These are phyloP conservation scores for Acacia crassicarpa DNA, from an alignment of 306 rosid species.

Conservation along the genomic window DNA sequence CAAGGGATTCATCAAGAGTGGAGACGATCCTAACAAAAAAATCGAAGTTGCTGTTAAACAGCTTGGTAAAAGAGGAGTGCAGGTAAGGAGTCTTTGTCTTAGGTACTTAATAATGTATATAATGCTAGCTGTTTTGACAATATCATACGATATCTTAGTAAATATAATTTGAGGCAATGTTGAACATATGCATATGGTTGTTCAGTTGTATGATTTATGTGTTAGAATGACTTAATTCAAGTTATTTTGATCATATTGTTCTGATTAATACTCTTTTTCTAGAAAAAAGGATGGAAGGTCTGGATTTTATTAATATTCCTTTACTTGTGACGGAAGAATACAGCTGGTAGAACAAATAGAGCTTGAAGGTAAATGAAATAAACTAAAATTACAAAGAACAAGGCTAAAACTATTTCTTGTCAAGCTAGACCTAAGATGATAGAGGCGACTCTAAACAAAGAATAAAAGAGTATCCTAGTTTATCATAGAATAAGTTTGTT, in stretches of 20 bases:
- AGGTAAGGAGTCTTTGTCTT: slow-evolving; percentile 53
- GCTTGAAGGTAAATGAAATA: background rate
- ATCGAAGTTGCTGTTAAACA: slow-evolving; percentile 89
- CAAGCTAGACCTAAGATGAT: background rate
- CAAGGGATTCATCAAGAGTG: slow-evolving; percentile 61
- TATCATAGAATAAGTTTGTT: slow-evolving; percentile 13
- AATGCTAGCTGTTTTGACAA: slow-evolving; percentile 1
- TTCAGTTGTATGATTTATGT: background rate
- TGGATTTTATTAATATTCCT: background rate
- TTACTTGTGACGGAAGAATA: background rate
- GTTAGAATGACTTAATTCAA: background rate
- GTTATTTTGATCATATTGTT: background rate
- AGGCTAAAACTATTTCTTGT: background rate
- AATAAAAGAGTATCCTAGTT: background rate
- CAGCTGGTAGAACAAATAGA: background rate
- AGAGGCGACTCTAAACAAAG: background rate
- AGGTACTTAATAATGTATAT: background rate
- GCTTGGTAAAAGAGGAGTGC: slow-evolving; percentile 88
- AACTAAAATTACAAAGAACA: background rate
- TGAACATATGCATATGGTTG: slow-evolving; percentile 13
- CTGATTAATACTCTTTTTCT: background rate
- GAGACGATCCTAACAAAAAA: slow-evolving; percentile 62
- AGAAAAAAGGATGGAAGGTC: background rate
- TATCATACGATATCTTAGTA: slow-evolving; percentile 2
- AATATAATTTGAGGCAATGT: background rate